These are phyloP conservation scores for Trametes maxima DNA, from an alignment of 768 basidiomycete genomes.

Conservation along the genomic window DNA sequence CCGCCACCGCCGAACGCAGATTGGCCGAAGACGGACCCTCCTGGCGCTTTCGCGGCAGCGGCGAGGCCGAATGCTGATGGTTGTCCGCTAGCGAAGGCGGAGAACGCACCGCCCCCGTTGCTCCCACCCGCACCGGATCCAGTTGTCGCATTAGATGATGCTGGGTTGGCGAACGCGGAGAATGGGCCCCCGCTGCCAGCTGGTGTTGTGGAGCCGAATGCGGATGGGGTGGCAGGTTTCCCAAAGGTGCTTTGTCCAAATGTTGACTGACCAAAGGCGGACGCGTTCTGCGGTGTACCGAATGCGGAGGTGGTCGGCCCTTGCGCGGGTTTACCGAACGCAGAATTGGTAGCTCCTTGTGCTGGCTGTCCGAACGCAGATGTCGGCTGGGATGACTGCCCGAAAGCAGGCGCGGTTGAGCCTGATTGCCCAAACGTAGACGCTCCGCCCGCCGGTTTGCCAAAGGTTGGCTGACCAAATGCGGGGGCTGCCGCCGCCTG, in stretches of 20 bases:
- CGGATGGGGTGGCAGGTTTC: constrained; percentile 5
- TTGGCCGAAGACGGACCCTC: constrained; percentile 31
- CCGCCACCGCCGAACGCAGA: constrained; percentile 21
- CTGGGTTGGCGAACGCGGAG: constrained; percentile 38
- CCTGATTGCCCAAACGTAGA: constrained; percentile 28
- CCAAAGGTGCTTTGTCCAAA: constrained; percentile 27
- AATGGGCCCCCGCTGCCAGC: constrained; percentile 47
- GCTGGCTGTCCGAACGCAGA: constrained; percentile 42
- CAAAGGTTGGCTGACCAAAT: constrained; percentile 17
- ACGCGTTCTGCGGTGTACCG: constrained; percentile 19
- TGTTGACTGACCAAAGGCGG: constrained; percentile 33
- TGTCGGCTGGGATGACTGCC: constrained; percentile 21
- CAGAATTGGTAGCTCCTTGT: constrained; percentile 29
- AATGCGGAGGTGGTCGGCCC: constrained; percentile 24
- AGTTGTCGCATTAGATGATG: neutral
- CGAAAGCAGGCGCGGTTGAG: constrained; percentile 19
- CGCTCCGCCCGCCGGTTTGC: constrained; percentile 23
- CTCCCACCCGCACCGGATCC: neutral
- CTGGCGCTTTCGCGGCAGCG: constrained; percentile 22
- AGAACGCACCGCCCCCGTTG: constrained; percentile 28
- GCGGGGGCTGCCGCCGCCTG: constrained; percentile 16
- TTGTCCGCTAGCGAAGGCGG: constrained; percentile 34
- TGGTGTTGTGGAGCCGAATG: constrained; percentile 11
- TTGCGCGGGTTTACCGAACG: constrained; percentile 30
- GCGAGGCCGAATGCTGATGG: constrained; percentile 31